Evolutionary conservation across 164 flowering plant genomes (phyloP).

Genomic region (Warburgia ugandensis): DNA sequence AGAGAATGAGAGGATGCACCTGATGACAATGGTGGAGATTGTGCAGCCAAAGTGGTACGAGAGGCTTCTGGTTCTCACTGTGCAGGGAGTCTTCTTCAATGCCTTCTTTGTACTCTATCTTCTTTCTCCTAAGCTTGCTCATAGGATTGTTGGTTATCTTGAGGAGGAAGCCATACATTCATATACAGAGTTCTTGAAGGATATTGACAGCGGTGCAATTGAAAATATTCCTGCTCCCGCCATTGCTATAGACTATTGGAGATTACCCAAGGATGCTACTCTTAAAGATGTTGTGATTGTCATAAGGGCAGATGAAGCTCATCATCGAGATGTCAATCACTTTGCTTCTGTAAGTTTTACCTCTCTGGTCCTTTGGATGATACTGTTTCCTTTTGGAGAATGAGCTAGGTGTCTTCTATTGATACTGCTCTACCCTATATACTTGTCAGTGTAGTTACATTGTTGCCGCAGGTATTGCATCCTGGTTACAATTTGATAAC

Average conservation of each 20-base stretch:
- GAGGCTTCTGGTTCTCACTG: conserved; percentile 59
- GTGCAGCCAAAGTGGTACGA: conserved; percentile 84
- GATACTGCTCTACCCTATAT: neutral
- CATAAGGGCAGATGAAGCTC: conserved; percentile 88
- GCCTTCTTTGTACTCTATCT: conserved; percentile 60
- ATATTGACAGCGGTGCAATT: conserved; percentile 56
- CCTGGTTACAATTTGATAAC: neutral
- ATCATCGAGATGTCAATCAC: conserved; percentile 88
- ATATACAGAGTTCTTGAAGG: conserved; percentile 73
- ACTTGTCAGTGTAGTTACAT: neutral
- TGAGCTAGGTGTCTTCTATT: neutral
- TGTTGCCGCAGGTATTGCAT: neutral
- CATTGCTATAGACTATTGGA: conserved; percentile 91
- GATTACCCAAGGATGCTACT: conserved; percentile 64
- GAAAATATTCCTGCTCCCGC: conserved; percentile 78
- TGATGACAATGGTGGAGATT: conserved; percentile 86
- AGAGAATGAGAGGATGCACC: conserved; percentile 91
- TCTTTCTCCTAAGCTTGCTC: conserved; percentile 76
- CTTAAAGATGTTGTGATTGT: conserved; percentile 71
- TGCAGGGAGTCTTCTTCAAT: conserved; percentile 81
- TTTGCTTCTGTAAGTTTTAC: conserved; percentile 69
- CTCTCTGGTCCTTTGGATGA: neutral
- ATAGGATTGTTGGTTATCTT: conserved; percentile 71
- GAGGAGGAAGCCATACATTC: conserved; percentile 92
- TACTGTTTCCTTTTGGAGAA: no score